phyloP scores from a whole-genome alignment of 441 rosid genomes.

The Eruca vesicaria region DNA sequence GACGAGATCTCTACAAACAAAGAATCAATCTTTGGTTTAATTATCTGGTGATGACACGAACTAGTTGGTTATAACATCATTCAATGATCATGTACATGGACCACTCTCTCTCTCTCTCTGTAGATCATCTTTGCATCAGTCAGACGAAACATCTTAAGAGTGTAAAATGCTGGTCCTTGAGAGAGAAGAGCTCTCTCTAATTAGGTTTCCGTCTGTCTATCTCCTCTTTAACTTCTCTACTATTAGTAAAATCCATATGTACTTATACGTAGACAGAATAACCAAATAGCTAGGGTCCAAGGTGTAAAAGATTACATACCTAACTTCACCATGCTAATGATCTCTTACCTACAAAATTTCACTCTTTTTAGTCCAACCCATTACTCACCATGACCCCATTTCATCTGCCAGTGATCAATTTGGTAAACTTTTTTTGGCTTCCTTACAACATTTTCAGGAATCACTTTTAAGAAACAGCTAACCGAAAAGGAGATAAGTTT shows the following conservation, averaged over 20 bases:
- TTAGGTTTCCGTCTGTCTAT: conserved; percentile 12
- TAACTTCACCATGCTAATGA: too few relatives aligned
- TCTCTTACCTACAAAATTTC: too few relatives aligned
- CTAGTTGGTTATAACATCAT: conserved; percentile 30
- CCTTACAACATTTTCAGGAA: too few relatives aligned
- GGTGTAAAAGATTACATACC: neutral
- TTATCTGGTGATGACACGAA: conserved; percentile 17
- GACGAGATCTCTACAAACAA: conserved; percentile 15
- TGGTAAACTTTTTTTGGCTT: too few relatives aligned
- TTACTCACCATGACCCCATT: too few relatives aligned
- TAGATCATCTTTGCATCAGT: conserved; percentile 30
- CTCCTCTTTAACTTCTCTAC: neutral
- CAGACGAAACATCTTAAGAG: conserved; percentile 34
- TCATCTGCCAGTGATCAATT: too few relatives aligned
- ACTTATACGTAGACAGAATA: too few relatives aligned
- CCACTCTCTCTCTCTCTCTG: conserved; percentile 25
- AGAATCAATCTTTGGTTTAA: conserved; percentile 1
- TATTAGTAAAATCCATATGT: neutral
- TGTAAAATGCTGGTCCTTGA: conserved; percentile 35
- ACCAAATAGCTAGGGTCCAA: neutral
- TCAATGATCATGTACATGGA: conserved; percentile 28
- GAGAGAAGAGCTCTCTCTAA: conserved; percentile 24
- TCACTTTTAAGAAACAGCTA: neutral
- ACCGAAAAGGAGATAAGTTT: neutral
- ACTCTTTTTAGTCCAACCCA: too few relatives aligned